Evolutionary conservation across 192 early-diverging fungal genomes (phyloP).

Genomic region (Endogone sp.): DNA sequence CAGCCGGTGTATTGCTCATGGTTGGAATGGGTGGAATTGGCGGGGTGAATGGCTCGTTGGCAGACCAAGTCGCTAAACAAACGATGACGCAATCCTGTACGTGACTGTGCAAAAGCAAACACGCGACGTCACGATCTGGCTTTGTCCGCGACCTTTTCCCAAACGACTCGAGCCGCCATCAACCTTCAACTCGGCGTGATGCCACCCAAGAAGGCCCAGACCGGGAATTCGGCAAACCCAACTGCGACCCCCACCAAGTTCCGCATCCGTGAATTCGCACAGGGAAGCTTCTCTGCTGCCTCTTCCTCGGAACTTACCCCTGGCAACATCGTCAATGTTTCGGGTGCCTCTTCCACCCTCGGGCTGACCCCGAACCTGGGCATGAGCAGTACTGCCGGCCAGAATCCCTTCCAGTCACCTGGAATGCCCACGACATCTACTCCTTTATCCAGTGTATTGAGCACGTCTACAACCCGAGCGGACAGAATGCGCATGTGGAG

Average conservation of each 20-base stretch:
- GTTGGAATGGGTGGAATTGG: background rate
- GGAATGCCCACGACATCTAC: background rate
- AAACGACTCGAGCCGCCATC: too few species aligned
- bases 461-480: constrained; percentile 11
- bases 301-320: background rate
- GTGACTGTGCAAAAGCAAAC: too few species aligned
- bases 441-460: background rate
- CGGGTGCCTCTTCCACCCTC: constrained; percentile 1
- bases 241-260: background rate
- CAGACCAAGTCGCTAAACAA: background rate
- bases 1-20: background rate
- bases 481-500: constrained; percentile 48
- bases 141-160: background rate
- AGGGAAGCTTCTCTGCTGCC: background rate
- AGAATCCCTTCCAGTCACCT: background rate
- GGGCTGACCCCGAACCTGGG: background rate
- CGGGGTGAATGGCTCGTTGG: too few species aligned
- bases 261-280: background rate
- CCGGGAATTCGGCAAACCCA: background rate
- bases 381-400: background rate
- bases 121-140: too few species aligned
- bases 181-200: too few species aligned
- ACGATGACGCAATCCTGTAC: too few species aligned
- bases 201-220: background rate
- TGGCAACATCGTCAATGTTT: background rate